Percentiles rank a stretch among this genome's conserved stretches.
phyloP scores from a whole-genome alignment of 805 yeast genomes.

The Starmerella scarabaei region DNA sequence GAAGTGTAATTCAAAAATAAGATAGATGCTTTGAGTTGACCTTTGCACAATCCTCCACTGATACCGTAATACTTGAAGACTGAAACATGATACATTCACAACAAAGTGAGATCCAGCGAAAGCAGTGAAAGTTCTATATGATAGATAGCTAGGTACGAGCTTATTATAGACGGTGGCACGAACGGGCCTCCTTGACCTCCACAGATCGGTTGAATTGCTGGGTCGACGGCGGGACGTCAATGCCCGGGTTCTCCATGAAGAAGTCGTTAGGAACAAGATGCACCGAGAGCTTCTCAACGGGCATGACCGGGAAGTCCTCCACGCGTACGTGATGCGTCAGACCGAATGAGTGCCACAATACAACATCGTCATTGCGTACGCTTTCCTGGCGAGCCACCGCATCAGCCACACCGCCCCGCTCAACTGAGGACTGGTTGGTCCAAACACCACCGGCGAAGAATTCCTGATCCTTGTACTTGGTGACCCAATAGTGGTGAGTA shows the following conservation, averaged over 20 bases:
- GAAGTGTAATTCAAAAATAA: neutral
- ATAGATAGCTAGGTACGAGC: no score
- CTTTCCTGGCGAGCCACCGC: conserved; percentile 37
- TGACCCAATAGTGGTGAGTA: conserved; percentile 69
- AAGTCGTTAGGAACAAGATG: conserved; percentile 58
- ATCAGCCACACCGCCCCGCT: conserved; percentile 32
- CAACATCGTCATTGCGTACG: conserved; percentile 52
- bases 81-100: no score
- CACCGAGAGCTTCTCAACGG: conserved; percentile 60
- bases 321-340: conserved; percentile 60
- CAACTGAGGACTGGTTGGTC: conserved; percentile 67
- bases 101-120: no score
- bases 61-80: no score
- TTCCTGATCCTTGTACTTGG: conserved; percentile 59
- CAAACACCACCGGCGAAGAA: conserved; percentile 73
- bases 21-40: neutral
- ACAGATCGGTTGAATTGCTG: conserved; percentile 54
- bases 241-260: conserved; percentile 67
- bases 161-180: conserved; percentile 19
- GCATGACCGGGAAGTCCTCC: conserved; percentile 85
- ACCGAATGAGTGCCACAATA: conserved; percentile 71
- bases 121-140: no score
- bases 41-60: no score
- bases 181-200: conserved; percentile 20
- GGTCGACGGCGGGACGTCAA: conserved; percentile 60